Evolutionary conservation across 2,329 filamentous ascomycete species (phyloP), one percentile per base, ranked within the genome.

Genomic region (Claviceps sp.): DNA sequence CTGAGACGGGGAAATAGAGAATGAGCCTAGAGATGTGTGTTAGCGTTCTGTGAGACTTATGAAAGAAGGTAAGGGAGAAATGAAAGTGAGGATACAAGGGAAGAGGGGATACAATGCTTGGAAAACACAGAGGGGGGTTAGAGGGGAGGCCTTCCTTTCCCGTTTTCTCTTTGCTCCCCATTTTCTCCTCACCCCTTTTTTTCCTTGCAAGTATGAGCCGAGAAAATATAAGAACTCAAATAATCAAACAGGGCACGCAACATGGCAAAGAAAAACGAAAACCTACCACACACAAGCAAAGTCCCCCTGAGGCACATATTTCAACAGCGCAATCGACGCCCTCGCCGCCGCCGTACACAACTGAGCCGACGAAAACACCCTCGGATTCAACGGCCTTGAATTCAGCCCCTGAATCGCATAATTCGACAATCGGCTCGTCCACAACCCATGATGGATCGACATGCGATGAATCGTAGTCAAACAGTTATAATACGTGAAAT

Each of bases 401-500:
- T 97, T 97, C 43, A 96, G 74, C 1, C 93, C 93, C 66, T 95
- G 88, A 52, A 97, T 93, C 16, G 93, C 93, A 63, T 89, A 97
- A 62, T 97, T 91, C 40, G 90, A 95, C 42, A 98, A 71, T 40
- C 93, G 81, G 62, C 88, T 96, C 1, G 91, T 97, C 93, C 93
- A 98, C 70, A 95, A 96, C 14, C 93, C 93, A 64, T 96, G 90
- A 61, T 97, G 93, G 34, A 97, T 86, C 43, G 88, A 95, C 93
- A 97, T 98, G 50, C 93, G 87, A 66, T 98, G 93, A 57, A 98
- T 96, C 0, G 93, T 98, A 1, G 91, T 96, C 50, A 98, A 71
- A 61, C 90, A 96, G 66, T 98, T 98, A 72, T 97, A 97, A 68
- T 98, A 98, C 1, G 88, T 85, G 62, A 98, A 94, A 66, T 98